Evolutionary conservation across 176 grass and related monocot species (phyloP).

Genomic region (Alloteropsis semialata): DNA sequence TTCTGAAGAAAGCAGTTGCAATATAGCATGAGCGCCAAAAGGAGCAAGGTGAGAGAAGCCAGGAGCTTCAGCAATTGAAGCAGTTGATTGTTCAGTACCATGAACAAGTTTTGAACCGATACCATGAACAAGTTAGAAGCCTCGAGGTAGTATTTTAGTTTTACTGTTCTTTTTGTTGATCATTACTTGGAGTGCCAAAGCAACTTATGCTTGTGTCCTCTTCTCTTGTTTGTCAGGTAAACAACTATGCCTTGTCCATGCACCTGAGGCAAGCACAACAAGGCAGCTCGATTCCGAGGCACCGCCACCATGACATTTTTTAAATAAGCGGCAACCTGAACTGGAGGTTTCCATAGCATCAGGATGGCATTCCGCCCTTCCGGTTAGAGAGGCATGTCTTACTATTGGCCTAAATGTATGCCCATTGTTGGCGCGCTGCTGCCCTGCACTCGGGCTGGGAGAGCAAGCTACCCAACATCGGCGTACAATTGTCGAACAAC

Average conservation of each 20-base stretch:
- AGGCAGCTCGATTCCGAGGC: conserved; percentile 50
- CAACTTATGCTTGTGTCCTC: neutral
- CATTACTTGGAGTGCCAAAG: neutral
- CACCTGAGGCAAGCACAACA: conserved; percentile 73
- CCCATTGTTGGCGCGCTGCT: neutral
- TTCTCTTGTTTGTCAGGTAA: conserved; percentile 41
- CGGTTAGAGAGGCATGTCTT: conserved; percentile 1
- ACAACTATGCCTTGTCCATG: conserved; percentile 68
- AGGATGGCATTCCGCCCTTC: neutral
- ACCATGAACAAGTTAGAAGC: conserved; percentile 68
- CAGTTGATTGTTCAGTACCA: conserved; percentile 67
- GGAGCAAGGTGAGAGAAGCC: conserved; percentile 47
- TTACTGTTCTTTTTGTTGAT: neutral
- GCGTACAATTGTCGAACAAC: neutral
- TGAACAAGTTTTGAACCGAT: conserved; percentile 76
- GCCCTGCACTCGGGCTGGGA: neutral
- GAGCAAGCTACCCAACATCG: neutral
- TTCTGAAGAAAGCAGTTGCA: conserved; percentile 76
- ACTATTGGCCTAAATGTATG: conserved; percentile 10
- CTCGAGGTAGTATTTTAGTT: conserved; percentile 52
- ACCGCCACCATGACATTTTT: conserved; percentile 62
- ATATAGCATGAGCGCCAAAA: conserved; percentile 75
- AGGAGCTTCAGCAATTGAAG: conserved; percentile 67
- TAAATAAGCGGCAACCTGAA: conserved; percentile 26
- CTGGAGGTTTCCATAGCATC: conserved; percentile 6